Conservation (phyloP, 2,329 filamentous ascomycete genomes). For the Beauveria sp. region DNA sequence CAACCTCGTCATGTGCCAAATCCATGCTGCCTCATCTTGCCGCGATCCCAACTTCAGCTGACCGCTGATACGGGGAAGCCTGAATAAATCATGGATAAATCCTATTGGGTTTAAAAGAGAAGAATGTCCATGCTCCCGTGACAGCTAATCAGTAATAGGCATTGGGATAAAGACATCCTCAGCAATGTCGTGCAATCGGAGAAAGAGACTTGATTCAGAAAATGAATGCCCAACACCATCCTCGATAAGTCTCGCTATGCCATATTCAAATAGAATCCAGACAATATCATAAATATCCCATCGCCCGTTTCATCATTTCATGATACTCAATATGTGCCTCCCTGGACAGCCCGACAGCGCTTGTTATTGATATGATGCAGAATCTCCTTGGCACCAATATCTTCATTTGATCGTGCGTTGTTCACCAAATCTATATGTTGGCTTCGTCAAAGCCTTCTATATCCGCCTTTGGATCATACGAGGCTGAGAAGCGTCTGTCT, state of each 20-base stretch:
- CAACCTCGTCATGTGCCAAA: neutral
- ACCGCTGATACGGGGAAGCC: neutral
- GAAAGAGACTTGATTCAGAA: too few species aligned
- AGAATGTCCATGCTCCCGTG: neutral
- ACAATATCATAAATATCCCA: neutral
- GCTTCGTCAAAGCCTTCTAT: slow-evolving; percentile 42
- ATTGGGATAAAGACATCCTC: too few species aligned
- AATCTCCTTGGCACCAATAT: neutral
- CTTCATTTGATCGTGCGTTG: neutral
- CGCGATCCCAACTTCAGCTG: neutral
- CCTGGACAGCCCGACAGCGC: neutral
- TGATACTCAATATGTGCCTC: neutral
- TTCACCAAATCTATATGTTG: neutral
- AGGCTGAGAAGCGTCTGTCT: slow-evolving; percentile 69
- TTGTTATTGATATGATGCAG: too few species aligned
- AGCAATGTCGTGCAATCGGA: too few species aligned
- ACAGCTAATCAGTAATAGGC: too few species aligned
- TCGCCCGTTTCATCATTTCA: neutral
- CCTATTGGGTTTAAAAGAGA: neutral
- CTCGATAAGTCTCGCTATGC: neutral
- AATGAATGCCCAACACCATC: neutral
- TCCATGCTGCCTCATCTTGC: neutral
- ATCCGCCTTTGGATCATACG: slow-evolving; percentile 52
- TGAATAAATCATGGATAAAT: neutral
- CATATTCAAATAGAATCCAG: neutral